phyloP scores from a whole-genome alignment of 1,139 yeast genomes.

The Suhomyces bolitotheri region DNA sequence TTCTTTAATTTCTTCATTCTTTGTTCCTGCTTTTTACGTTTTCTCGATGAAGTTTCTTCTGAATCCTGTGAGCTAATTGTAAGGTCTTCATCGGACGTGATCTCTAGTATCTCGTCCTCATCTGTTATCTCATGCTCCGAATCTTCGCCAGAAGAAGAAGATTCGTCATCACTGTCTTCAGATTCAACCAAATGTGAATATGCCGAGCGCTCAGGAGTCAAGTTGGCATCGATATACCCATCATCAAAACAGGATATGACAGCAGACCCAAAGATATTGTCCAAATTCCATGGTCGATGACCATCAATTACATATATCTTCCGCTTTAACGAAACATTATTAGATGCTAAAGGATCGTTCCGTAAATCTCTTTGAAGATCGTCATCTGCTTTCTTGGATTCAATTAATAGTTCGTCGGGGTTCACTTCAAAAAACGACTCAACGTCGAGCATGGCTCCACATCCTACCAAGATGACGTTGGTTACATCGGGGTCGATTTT shows the following conservation, averaged over 20 bases:
- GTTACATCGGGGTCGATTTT: slow-evolving; percentile 74
- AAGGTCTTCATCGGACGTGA: slow-evolving; percentile 28
- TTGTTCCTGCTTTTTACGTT: slow-evolving; percentile 34
- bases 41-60: slow-evolving; percentile 31
- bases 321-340: slow-evolving; percentile 33
- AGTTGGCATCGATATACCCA: slow-evolving; percentile 64
- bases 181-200: slow-evolving; percentile 49
- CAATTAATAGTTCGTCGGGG: slow-evolving; percentile 40
- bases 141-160: slow-evolving; percentile 29
- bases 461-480: slow-evolving; percentile 80
- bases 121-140: slow-evolving; percentile 8
- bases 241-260: slow-evolving; percentile 85
- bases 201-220: slow-evolving; percentile 54
- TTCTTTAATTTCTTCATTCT: slow-evolving; percentile 31
- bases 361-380: slow-evolving; percentile 17
- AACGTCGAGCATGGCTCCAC: slow-evolving; percentile 93
- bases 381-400: slow-evolving; percentile 8
- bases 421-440: slow-evolving; percentile 75
- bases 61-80: slow-evolving; percentile 34
- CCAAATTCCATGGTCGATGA: slow-evolving; percentile 95
- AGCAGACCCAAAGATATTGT: slow-evolving; percentile 85
- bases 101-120: slow-evolving; percentile 23
- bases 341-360: slow-evolving; percentile 13
- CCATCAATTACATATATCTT: slow-evolving; percentile 84
- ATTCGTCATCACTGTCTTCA: slow-evolving; percentile 30